These are phyloP conservation scores for Parmales sp. DNA, from an alignment of 108 stramenopile species.

Conservation along the genomic window DNA sequence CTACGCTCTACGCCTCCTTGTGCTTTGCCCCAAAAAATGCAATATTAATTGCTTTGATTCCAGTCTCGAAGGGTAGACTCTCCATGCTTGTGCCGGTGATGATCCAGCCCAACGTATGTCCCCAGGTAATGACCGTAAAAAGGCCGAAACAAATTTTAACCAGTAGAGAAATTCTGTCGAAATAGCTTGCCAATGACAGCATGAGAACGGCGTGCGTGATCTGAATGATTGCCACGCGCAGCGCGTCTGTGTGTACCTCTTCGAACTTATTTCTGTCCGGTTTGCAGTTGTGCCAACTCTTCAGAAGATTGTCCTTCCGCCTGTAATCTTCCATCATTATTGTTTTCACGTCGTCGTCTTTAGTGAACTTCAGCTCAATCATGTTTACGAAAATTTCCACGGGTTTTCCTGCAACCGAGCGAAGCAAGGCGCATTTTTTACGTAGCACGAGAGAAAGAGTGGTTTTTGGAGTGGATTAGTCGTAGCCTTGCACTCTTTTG, in stretches of 20 bases:
- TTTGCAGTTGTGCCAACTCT: constrained; percentile 23
- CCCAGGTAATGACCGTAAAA: constrained; percentile 21
- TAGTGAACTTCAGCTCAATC: constrained; percentile 17
- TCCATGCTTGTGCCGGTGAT: constrained; percentile 32
- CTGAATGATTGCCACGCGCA: not conserved
- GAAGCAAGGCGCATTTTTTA: no score
- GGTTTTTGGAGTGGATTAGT: no score
- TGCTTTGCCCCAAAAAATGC: not conserved
- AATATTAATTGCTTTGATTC: constrained; percentile 25
- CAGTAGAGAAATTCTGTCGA: not conserved
- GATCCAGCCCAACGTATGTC: constrained; percentile 36
- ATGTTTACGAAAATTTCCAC: constrained; percentile 38
- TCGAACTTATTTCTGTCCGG: not conserved
- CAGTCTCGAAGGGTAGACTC: constrained; percentile 39
- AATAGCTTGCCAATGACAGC: not conserved
- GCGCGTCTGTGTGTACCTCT: not conserved
- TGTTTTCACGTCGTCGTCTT: constrained; percentile 24
- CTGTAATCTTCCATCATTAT: constrained; percentile 38
- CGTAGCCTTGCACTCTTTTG: no score
- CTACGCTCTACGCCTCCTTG: no score
- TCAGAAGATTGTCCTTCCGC: constrained; percentile 28
- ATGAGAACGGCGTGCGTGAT: not conserved
- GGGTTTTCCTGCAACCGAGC: constrained; percentile 25
- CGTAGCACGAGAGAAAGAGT: no score
- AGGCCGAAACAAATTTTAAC: not conserved